Evolutionary conservation across 2,329 filamentous ascomycete genomes (phyloP).

Genomic region (Paracoccidioides brasiliensis): DNA sequence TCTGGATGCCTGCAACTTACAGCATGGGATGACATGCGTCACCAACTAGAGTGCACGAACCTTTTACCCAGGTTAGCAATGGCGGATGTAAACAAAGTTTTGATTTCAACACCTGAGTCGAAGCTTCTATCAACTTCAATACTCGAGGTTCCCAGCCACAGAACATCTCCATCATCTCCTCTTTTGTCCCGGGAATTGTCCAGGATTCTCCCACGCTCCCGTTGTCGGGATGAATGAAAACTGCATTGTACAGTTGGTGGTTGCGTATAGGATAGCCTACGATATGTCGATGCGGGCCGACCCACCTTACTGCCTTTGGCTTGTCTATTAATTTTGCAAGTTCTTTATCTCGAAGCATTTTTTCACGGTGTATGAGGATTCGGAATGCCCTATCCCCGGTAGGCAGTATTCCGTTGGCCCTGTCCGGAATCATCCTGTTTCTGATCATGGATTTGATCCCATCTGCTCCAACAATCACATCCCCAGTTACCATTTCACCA

Average conservation of each 20-base stretch:
- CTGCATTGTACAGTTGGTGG: conserved; percentile 54
- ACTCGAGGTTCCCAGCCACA: conserved; percentile 49
- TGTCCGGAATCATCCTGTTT: conserved; percentile 22
- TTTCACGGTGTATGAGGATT: conserved; percentile 38
- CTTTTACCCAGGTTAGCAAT: conserved; percentile 48
- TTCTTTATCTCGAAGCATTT: conserved; percentile 36
- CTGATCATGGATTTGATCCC: conserved; percentile 40
- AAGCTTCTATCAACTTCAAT: conserved; percentile 48
- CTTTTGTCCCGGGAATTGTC: conserved; percentile 49
- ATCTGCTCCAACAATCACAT: conserved; percentile 38
- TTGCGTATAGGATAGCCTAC: conserved; percentile 54
- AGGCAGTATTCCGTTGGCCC: background rate
- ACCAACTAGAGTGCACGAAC: conserved; percentile 41
- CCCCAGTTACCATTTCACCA: conserved; percentile 17
- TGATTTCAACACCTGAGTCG: conserved; percentile 56
- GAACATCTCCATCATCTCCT: conserved; percentile 48
- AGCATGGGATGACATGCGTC: conserved; percentile 52
- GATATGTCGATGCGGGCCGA: conserved; percentile 53
- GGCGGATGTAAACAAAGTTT: conserved; percentile 50
- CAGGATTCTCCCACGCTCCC: conserved; percentile 51
- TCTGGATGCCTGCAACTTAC: conserved; percentile 16
- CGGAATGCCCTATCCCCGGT: conserved; percentile 44
- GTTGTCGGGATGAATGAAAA: conserved; percentile 47
- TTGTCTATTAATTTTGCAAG: conserved; percentile 43
- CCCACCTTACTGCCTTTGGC: conserved; percentile 49